Evolutionary conservation across 2,329 filamentous ascomycete species (phyloP).

Genomic region (Epicoccum nigrum): DNA sequence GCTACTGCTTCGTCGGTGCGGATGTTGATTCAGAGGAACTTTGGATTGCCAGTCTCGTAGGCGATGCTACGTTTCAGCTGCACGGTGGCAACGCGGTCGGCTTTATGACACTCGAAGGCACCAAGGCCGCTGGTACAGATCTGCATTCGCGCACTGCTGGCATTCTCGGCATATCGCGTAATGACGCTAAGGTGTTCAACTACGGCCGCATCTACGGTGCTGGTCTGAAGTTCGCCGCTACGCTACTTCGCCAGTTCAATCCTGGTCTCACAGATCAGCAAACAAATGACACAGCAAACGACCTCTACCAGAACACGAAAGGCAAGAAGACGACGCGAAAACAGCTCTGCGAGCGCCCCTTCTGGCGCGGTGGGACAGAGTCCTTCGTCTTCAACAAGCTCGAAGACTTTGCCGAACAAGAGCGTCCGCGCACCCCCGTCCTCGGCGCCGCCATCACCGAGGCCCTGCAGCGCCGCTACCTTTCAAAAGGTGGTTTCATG

Average conservation of each 20-base stretch:
- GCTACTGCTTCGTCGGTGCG: conserved; percentile 92
- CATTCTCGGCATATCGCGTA: conserved; percentile 91
- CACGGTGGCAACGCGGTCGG: conserved; percentile 97
- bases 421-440: conserved; percentile 86
- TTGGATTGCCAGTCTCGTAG: conserved; percentile 96
- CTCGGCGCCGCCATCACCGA: conserved; percentile 95
- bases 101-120: conserved; percentile 98
- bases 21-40: conserved; percentile 97
- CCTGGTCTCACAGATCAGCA: conserved; percentile 79
- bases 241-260: conserved; percentile 91
- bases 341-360: conserved; percentile 72
- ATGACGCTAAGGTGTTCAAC: conserved; percentile 97
- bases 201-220: conserved; percentile 99
- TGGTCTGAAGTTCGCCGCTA: conserved; percentile 89
- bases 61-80: conserved; percentile 91
- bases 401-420: conserved; percentile 96
- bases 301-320: conserved; percentile 88
- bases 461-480: conserved; percentile 84
- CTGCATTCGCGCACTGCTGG: conserved; percentile 90
- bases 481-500: conserved; percentile 89
- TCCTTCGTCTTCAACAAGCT: conserved; percentile 98
- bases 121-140: conserved; percentile 91
- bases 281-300: conserved; percentile 76
- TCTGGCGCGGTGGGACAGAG: conserved; percentile 96
- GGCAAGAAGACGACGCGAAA: conserved; percentile 83